Evolutionary conservation across 2,329 filamentous ascomycete genomes (phyloP).

Genomic region (Xylaria sp.): DNA sequence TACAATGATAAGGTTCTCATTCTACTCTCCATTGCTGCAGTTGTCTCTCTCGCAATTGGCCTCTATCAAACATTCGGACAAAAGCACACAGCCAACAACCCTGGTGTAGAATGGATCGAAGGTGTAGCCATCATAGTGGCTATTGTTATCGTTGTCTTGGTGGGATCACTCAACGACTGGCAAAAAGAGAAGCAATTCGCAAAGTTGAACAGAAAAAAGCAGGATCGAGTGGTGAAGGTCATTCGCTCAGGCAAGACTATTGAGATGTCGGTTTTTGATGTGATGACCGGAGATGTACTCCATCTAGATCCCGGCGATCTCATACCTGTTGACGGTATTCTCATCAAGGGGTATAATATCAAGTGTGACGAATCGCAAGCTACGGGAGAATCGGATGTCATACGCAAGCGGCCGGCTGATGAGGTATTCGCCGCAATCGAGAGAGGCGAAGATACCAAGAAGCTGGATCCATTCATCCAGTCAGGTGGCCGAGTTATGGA

Average conservation of each 20-base stretch:
- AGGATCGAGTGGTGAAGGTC: constrained; percentile 77
- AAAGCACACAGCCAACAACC: constrained; percentile 60
- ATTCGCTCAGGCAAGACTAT: constrained; percentile 76
- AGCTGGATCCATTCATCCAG: constrained; percentile 86
- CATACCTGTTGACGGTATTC: constrained; percentile 77
- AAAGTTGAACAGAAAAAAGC: constrained; percentile 82
- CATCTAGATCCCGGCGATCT: constrained; percentile 80
- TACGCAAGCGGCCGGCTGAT: constrained; percentile 74
- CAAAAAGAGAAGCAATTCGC: constrained; percentile 85
- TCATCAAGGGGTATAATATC: constrained; percentile 77
- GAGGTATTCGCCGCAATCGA: constrained; percentile 78
- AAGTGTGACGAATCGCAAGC: constrained; percentile 83
- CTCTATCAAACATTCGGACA: constrained; percentile 79
- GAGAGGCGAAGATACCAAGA: constrained; percentile 72
- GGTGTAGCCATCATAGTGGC: constrained; percentile 86
- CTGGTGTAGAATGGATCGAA: constrained; percentile 80
- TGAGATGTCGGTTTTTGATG: constrained; percentile 75
- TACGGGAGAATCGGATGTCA: constrained; percentile 81
- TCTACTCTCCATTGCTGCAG: constrained; percentile 75
- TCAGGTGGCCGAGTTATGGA: constrained; percentile 84
- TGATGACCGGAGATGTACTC: constrained; percentile 76
- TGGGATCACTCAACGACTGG: constrained; percentile 82
- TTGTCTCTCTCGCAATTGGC: constrained; percentile 78
- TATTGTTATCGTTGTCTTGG: constrained; percentile 79
- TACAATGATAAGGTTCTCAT: constrained; percentile 87